Conservation (phyloP, 2,329 filamentous ascomycete genomes). For the Incumbomyces delicatus region DNA sequence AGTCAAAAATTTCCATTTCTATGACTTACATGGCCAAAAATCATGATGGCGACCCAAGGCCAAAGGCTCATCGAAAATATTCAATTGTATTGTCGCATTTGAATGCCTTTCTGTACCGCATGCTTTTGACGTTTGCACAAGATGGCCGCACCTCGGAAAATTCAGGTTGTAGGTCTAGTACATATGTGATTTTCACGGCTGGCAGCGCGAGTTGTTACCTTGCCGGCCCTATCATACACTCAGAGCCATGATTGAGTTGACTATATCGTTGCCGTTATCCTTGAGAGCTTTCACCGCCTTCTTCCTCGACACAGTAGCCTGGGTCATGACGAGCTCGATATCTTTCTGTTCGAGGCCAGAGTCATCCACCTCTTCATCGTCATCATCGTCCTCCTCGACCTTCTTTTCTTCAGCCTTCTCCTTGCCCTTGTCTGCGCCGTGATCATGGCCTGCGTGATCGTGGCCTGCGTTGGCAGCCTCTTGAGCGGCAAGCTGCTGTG, state of each 20-base stretch:
- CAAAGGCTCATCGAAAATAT: no score
- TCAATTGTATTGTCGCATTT: no score
- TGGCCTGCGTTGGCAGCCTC: conserved; percentile 44
- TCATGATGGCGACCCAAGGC: no score
- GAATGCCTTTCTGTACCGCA: no score
- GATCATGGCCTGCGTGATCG: conserved; percentile 52
- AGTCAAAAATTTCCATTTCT: no score
- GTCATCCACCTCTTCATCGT: conserved; percentile 92
- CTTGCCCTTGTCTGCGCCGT: conserved; percentile 54
- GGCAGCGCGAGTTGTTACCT: not conserved
- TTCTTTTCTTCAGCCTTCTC: conserved; percentile 48
- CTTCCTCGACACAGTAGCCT: conserved; percentile 92
- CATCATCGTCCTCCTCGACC: conserved; percentile 74
- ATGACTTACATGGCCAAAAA: no score
- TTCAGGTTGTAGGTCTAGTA: no score
- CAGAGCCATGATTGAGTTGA: conserved; percentile 99
- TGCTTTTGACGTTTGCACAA: no score
- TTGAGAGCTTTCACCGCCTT: conserved; percentile 93
- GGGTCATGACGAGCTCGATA: conserved; percentile 97
- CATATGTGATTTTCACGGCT: no score
- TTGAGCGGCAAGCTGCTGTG: conserved; percentile 80
- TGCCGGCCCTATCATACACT: conserved; percentile 52
- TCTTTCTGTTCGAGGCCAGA: conserved; percentile 95
- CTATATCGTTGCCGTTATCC: conserved; percentile 99
- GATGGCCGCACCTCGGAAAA: no score